Evolutionary conservation across 192 early-diverging fungal genomes (phyloP), one percentile per base, ranked within the genome.

Genomic region (Coemansia sp.): DNA sequence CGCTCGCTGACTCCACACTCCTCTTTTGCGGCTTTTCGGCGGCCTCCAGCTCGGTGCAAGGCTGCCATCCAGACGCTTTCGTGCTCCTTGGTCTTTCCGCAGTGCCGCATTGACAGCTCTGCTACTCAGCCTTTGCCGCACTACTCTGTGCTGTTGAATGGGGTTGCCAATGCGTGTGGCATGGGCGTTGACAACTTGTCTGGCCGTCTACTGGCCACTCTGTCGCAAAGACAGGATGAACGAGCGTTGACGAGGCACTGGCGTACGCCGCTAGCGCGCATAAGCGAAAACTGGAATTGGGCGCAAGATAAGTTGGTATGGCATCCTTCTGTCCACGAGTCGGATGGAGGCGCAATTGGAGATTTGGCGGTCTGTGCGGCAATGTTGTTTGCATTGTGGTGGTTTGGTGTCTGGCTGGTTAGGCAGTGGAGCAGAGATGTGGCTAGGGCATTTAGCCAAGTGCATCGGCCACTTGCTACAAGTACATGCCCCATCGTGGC

Each of bases 11-110:
- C n/a, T n/a, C n/a, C n/a, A n/a, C n/a, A n/a, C 15, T 34, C 19
- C 24, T 53, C 21, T 34, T 34, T 15, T 11, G 21, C 12, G n/a
- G n/a, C n/a, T n/a, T n/a, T n/a, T 34, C 35, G 15, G 14, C 21
- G 35, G 11, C 33, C 22, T n/a, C 32, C 18, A 14, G 63, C 36
- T 7, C 52, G 26, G 9, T 74, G 71, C 38, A 34, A 22, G 14
- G 32, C 21, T 1, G 54, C 74, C 1, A 56, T 76, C 21, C 40
- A n/a, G 7, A 34, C 60, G 0, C 33, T 76, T 19, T 59, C 68
- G 6, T 76, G 74, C 33, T 56, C 68, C 8, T 44, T 63, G 9
- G 73, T 69, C 11, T 68, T 52, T 24, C 63, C 60, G 37, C 46
- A 46, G 8, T 70, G 64, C 19, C 34, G 27, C 27, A 19, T 4